Conservation (phyloP, 2,329 filamentous ascomycete species). For the Monilinia fructigena region DNA sequence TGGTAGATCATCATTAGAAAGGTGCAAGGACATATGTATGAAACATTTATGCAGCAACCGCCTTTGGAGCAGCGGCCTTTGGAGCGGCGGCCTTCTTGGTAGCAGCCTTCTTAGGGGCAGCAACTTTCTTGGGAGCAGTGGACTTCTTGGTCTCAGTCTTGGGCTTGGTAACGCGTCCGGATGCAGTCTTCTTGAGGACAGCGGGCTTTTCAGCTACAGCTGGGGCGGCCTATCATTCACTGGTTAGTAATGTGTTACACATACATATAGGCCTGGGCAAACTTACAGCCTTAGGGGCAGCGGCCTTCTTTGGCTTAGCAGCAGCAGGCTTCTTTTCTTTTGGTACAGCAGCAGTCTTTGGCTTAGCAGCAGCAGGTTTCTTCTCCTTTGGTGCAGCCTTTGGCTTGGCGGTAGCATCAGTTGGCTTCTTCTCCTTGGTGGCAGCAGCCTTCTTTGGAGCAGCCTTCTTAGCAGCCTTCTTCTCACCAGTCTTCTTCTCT, state of each 20-base stretch:
- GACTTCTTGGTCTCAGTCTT: constrained; percentile 48
- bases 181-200: constrained; percentile 68
- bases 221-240: constrained; percentile 55
- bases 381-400: constrained; percentile 43
- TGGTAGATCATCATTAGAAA: constrained; percentile 4
- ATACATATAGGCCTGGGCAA: too few species aligned
- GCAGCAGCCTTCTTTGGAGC: constrained; percentile 51
- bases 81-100: constrained; percentile 31
- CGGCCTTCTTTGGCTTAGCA: constrained; percentile 37
- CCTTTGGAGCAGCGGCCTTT: constrained; percentile 38
- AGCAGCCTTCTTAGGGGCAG: constrained; percentile 38
- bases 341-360: constrained; percentile 36
- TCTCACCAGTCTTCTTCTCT: constrained; percentile 43
- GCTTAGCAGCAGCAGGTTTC: constrained; percentile 42
- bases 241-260: constrained; percentile 25
- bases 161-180: constrained; percentile 67
- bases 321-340: constrained; percentile 34
- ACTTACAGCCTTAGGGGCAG: constrained; percentile 38
- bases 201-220: constrained; percentile 63
- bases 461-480: constrained; percentile 41
- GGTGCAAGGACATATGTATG: background rate
- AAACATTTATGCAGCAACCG: constrained; percentile 24
- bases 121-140: constrained; percentile 40
- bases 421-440: constrained; percentile 25
- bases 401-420: constrained; percentile 41